phyloP scores from a whole-genome alignment of 805 yeast species.

The Cyberlindnera maclurae region DNA sequence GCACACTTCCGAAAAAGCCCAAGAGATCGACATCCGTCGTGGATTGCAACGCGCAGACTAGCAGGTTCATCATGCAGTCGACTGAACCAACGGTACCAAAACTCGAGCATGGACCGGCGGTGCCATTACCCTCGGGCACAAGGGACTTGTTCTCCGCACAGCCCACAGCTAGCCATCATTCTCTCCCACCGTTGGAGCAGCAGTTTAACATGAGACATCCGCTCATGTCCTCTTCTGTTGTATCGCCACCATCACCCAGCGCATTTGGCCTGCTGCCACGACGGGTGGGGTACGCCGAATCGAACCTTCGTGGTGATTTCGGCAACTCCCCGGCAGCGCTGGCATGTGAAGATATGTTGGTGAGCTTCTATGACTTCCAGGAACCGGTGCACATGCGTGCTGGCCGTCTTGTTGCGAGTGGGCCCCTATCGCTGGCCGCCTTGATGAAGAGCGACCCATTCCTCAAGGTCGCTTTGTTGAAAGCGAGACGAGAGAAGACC shows the following conservation, averaged over 20 bases:
- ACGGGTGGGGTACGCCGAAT: background rate
- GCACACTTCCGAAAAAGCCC: background rate
- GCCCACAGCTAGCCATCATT: background rate
- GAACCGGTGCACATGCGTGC: constrained; percentile 26
- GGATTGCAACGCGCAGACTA: background rate
- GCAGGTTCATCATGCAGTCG: background rate
- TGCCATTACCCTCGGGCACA: background rate
- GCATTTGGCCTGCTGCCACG: background rate
- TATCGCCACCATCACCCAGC: too few species aligned
- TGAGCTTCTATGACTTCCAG: constrained; percentile 26
- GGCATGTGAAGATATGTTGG: constrained; percentile 3
- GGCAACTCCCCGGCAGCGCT: too few species aligned
- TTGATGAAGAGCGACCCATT: constrained; percentile 26
- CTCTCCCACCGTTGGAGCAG: background rate
- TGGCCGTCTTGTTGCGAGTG: constrained; percentile 26
- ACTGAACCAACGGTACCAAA: background rate
- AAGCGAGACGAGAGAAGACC: constrained; percentile 23
- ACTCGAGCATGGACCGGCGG: background rate
- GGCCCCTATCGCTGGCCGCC: constrained; percentile 26
- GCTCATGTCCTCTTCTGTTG: background rate
- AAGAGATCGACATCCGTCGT: background rate
- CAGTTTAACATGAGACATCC: background rate
- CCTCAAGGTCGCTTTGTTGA: constrained; percentile 19
- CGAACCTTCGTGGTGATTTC: background rate
- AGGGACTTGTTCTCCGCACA: background rate